These are phyloP conservation scores for Esteya vermicola DNA, from an alignment of 2,329 filamentous ascomycete species.

Conservation along the genomic window DNA sequence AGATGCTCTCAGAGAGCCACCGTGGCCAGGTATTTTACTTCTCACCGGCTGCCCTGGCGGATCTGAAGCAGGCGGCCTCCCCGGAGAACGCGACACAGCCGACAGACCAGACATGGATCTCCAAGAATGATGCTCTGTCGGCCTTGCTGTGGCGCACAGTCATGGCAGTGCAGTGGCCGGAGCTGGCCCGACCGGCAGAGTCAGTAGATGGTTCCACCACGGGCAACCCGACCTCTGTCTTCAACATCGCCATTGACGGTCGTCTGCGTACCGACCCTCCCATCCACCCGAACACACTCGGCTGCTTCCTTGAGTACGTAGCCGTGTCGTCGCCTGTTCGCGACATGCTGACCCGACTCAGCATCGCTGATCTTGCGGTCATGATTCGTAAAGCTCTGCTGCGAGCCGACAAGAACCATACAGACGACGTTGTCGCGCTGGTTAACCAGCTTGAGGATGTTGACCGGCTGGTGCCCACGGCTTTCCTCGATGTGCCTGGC, in stretches of 20 bases:
- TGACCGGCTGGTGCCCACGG: neutral
- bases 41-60: neutral
- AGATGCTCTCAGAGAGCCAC: neutral
- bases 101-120: neutral
- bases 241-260: conserved; percentile 2
- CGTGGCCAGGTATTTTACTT: conserved; percentile 3
- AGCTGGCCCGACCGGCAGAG: no score
- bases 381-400: neutral
- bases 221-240: neutral
- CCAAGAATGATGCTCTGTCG: conserved; percentile 1
- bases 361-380: neutral
- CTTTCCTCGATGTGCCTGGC: neutral
- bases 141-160: conserved; percentile 1
- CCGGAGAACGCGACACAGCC: neutral
- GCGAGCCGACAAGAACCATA: neutral
- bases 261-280: conserved; percentile 1
- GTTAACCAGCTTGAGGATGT: neutral
- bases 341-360: neutral
- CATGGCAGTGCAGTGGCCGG: neutral
- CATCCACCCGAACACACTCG: neutral
- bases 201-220: neutral
- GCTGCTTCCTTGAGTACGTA: neutral
- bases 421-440: neutral
- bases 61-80: neutral
- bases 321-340: neutral